Evolutionary conservation across 2,329 filamentous ascomycete species (phyloP), one percentile per base, ranked within the genome.

Genomic region (Fusarium xyrophilum): DNA sequence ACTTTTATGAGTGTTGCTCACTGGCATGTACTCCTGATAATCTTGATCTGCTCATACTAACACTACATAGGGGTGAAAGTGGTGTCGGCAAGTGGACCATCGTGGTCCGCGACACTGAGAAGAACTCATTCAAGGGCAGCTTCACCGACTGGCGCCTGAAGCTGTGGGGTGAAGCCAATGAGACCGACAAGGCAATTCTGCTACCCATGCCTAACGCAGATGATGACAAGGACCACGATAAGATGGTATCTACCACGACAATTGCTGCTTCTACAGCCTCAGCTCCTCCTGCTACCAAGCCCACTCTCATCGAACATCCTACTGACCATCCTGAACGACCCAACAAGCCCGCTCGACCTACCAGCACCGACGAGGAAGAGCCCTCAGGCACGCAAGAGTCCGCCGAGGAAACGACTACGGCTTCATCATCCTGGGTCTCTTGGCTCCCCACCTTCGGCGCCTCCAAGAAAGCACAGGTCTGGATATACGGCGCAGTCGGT

Each of bases 1-100:
- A 98, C 95, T 0, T 99, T 99, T 75, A 99, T 99, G 96, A 96
- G 91, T 65, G 96, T 99, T 38, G 94, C 90, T 68, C 96, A 99
- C 78, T 99, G 94, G 92, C 93, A 85, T 79, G 89, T 79, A 23
- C 32, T 9, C 5, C 1, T 32, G 7, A 2, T 17, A 2, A 12
- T 4, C 15, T 14, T 13, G 2, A 3, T 36, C 3, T 38, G 23
- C 17, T 2, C 36, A 25, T 50, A 54, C 78, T 83, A 76, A 83
- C 71, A 54, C 56, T 35, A 14, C 11, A 3, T 56, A 93, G 91
- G 93, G 96, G 96, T 50, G 96, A 99, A 79, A 85, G 86, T 43
- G 94, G 93, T 62, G 79, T 94, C 60, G 96, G 96, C 54, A 94
- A 88, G 25, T 99, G 96, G 96, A 97, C 91, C 1, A 85, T 99